These are phyloP conservation scores for Penicillium parvum DNA, from an alignment of 495 filamentous ascomycete species.

Conservation along the genomic window DNA sequence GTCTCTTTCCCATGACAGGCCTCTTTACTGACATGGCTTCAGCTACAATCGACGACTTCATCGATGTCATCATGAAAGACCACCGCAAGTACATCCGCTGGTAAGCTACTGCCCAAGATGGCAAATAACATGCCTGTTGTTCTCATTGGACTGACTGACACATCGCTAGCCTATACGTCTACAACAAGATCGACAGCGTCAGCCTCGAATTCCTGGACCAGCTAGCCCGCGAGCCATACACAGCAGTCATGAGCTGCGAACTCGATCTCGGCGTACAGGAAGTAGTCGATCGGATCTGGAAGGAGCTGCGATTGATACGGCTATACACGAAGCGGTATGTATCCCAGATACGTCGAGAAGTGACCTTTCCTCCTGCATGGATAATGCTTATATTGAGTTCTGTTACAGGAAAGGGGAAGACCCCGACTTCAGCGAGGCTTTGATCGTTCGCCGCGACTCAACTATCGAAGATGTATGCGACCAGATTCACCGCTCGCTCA, in stretches of 20 bases:
- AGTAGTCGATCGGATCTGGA: constrained; percentile 93
- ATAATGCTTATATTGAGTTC: constrained; percentile 5
- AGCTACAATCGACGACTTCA: constrained; percentile 97
- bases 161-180: constrained; percentile 78
- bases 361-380: background rate
- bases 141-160: constrained; percentile 5
- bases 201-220: constrained; percentile 89
- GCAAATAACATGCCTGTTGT: too few species aligned
- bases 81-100: constrained; percentile 96
- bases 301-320: constrained; percentile 84
- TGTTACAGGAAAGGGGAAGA: constrained; percentile 70
- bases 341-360: background rate
- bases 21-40: constrained; percentile 3
- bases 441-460: constrained; percentile 84
- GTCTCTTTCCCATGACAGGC: background rate
- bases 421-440: constrained; percentile 85
- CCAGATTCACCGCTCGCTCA: constrained; percentile 86
- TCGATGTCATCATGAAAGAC: constrained; percentile 99
- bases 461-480: constrained; percentile 98
- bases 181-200: constrained; percentile 99
- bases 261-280: constrained; percentile 95
- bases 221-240: constrained; percentile 87
- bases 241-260: constrained; percentile 96
- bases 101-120: constrained; percentile 34
- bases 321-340: constrained; percentile 88